Conservation (phyloP, 345 rosid species). For the Lepidium didymum region DNA sequence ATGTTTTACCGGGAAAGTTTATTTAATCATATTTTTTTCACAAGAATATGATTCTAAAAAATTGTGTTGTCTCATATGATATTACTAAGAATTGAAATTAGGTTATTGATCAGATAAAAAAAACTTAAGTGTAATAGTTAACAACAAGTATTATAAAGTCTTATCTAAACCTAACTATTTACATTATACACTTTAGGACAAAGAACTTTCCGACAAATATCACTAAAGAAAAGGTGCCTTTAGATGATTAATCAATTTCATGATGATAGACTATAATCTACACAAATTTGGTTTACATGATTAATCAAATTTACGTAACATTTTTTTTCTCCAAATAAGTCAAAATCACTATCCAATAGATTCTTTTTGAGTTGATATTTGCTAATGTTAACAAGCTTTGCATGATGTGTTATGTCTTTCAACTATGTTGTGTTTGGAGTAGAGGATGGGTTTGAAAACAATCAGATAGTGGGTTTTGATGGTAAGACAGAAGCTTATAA, state of each 20-base stretch:
- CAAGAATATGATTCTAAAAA: no score
- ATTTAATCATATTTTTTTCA: no score
- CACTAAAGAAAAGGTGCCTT: background rate
- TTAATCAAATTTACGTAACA: background rate
- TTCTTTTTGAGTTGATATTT: constrained; percentile 10
- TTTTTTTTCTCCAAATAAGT: background rate
- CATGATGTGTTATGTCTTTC: constrained; percentile 7
- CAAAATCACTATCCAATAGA: background rate
- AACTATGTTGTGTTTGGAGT: background rate
- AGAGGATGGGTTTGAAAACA: background rate
- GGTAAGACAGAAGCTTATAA: background rate
- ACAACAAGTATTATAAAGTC: background rate
- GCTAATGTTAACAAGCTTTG: constrained; percentile 20
- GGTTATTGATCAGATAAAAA: no score
- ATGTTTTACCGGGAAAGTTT: no score
- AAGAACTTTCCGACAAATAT: background rate
- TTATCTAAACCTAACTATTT: background rate
- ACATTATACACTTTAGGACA: constrained; percentile 6
- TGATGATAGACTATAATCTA: background rate
- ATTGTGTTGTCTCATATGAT: no score
- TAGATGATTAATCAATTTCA: background rate
- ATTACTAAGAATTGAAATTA: no score
- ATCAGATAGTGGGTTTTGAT: background rate
- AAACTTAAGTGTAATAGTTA: background rate
- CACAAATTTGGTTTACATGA: background rate